Evolutionary conservation across 2,329 filamentous ascomycete species (phyloP).

Genomic region (Madurella mycetomatis): DNA sequence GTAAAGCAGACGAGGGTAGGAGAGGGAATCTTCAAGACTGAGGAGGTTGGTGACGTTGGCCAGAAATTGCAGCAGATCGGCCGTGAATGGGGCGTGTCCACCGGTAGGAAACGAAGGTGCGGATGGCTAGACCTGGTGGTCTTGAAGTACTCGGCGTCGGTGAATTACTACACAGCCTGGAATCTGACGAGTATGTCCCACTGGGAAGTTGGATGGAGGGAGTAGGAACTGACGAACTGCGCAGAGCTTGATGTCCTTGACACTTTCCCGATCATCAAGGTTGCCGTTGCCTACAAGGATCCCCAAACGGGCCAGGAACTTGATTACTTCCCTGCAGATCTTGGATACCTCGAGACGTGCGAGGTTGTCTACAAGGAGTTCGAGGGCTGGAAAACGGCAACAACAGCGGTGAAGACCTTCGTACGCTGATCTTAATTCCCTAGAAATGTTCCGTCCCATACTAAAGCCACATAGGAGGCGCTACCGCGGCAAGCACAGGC

Average conservation of each 20-base stretch:
- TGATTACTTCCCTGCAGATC: constrained; percentile 61
- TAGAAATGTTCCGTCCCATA: background rate
- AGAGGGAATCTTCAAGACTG: constrained; percentile 63
- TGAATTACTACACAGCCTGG: constrained; percentile 63
- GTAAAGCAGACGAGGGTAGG: constrained; percentile 58
- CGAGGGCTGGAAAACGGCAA: constrained; percentile 64
- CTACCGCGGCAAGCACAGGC: constrained; percentile 60
- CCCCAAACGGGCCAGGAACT: constrained; percentile 43
- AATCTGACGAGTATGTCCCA: constrained; percentile 47
- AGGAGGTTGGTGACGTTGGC: constrained; percentile 45
- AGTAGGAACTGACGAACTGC: constrained; percentile 20
- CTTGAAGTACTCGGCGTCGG: constrained; percentile 56
- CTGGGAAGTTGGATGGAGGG: constrained; percentile 24
- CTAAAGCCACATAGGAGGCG: constrained; percentile 37
- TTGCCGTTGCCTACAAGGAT: constrained; percentile 65
- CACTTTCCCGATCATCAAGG: constrained; percentile 68
- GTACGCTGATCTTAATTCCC: constrained; percentile 20
- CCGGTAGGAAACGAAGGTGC: constrained; percentile 57
- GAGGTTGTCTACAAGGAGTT: constrained; percentile 66
- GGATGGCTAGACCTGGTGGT: constrained; percentile 63
- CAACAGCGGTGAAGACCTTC: constrained; percentile 55
- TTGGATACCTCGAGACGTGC: constrained; percentile 51
- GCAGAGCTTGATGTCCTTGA: constrained; percentile 63
- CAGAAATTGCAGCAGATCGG: constrained; percentile 46
- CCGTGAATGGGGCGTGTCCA: constrained; percentile 44